phyloP scores from a whole-genome alignment of 164 flowering plant species.

The Annona cherimola region DNA sequence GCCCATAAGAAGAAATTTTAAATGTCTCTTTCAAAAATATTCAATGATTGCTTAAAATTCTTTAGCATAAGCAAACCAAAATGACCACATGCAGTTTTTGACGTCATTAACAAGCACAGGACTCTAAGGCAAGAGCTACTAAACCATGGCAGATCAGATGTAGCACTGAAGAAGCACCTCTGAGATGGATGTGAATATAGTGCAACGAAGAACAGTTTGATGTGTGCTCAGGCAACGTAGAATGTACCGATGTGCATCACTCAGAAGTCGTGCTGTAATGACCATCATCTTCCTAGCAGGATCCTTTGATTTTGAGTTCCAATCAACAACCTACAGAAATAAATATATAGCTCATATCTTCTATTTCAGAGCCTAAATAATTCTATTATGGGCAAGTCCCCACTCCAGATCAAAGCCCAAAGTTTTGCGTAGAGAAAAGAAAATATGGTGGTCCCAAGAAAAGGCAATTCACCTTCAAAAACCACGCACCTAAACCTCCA shows the following conservation, averaged over 20 bases:
- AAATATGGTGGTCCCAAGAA: too few species aligned
- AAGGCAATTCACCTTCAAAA: too few species aligned
- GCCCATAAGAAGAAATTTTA: not conserved
- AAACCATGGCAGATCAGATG: not conserved
- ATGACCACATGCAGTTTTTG: not conserved
- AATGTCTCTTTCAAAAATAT: not conserved
- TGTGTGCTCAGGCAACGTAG: slow-evolving; percentile 74
- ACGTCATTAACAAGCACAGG: not conserved
- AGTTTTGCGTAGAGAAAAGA: too few species aligned
- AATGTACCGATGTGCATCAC: slow-evolving; percentile 91
- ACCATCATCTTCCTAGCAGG: slow-evolving; percentile 59
- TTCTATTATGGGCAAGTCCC: too few species aligned
- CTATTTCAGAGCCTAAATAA: not conserved
- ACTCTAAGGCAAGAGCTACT: not conserved
- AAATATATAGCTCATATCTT: not conserved
- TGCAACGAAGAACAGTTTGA: slow-evolving; percentile 48
- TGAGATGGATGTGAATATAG: slow-evolving; percentile 75
- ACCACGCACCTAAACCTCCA: too few species aligned
- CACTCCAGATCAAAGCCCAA: too few species aligned
- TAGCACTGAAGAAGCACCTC: slow-evolving; percentile 56
- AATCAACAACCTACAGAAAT: slow-evolving; percentile 50
- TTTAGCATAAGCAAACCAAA: not conserved
- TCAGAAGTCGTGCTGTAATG: slow-evolving; percentile 75
- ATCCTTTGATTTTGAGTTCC: slow-evolving; percentile 36
- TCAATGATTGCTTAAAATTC: not conserved